Evolutionary conservation across 2,329 filamentous ascomycete genomes (phyloP).

Genomic region (Phialocephala subalpina): DNA sequence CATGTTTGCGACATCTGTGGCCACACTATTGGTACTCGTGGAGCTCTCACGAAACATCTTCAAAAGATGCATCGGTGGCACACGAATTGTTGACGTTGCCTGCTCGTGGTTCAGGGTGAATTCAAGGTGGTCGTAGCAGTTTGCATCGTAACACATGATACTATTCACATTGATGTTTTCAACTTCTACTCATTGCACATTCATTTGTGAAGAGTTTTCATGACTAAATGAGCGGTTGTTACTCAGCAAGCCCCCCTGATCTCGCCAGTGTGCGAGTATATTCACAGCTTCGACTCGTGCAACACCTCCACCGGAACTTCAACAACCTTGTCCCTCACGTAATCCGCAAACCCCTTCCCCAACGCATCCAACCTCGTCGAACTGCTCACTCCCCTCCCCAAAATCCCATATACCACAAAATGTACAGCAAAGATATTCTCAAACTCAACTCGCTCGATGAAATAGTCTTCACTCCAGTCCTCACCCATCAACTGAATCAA

Average conservation of each 20-base stretch:
- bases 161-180: too few relatives aligned
- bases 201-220: too few relatives aligned
- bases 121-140: too few relatives aligned
- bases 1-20: too few relatives aligned
- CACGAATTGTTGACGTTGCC: too few relatives aligned
- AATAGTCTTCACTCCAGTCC: conserved; percentile 40
- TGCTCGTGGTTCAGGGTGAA: too few relatives aligned
- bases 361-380: conserved; percentile 32
- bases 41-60: too few relatives aligned
- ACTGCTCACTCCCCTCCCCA: conserved; percentile 43
- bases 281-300: not conserved
- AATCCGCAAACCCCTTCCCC: conserved; percentile 30
- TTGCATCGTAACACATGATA: too few relatives aligned
- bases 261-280: not conserved
- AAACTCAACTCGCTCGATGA: conserved; percentile 38
- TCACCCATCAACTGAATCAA: conserved; percentile 38
- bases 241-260: not conserved
- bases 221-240: too few relatives aligned
- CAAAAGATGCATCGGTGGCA: too few relatives aligned
- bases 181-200: too few relatives aligned
- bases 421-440: conserved; percentile 30
- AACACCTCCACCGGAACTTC: conserved; percentile 2
- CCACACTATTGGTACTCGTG: too few relatives aligned
- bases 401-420: conserved; percentile 47
- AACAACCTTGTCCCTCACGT: conserved; percentile 9